Conservation (phyloP, 495 filamentous ascomycete genomes). For the Penicillium maclennaniae region DNA sequence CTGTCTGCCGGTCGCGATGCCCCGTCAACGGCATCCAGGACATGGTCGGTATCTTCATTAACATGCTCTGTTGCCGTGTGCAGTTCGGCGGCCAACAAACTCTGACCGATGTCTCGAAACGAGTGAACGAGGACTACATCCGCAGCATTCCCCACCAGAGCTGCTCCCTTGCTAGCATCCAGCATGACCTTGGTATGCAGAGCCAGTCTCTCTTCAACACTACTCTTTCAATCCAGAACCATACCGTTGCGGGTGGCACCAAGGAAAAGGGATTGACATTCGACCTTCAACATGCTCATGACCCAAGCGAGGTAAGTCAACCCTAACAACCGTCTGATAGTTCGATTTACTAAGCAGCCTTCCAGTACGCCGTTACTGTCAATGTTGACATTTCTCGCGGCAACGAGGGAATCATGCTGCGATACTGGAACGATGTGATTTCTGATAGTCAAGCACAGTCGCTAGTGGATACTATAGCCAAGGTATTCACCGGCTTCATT, state of each 20-base stretch:
- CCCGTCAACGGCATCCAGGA: slow-evolving; percentile 50
- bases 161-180: slow-evolving; percentile 51
- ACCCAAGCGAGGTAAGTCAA: slow-evolving; percentile 44
- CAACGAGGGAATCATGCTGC: slow-evolving; percentile 43
- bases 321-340: too few relatives aligned
- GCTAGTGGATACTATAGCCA: slow-evolving; percentile 31
- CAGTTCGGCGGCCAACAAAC: slow-evolving; percentile 30
- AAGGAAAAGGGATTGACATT: slow-evolving; percentile 39
- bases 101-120: slow-evolving; percentile 39
- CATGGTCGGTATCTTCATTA: slow-evolving; percentile 54
- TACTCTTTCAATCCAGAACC: slow-evolving; percentile 52
- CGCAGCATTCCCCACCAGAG: slow-evolving; percentile 47
- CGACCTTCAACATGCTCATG: slow-evolving; percentile 38
- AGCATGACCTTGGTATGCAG: slow-evolving; percentile 50
- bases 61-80: slow-evolving; percentile 53
- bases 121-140: slow-evolving; percentile 48
- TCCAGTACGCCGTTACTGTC: slow-evolving; percentile 47
- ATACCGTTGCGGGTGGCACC: slow-evolving; percentile 27
- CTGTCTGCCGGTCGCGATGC: slow-evolving; percentile 47
- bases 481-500: slow-evolving; percentile 34
- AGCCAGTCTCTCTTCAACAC: slow-evolving; percentile 55
- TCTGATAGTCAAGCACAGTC: slow-evolving; percentile 36
- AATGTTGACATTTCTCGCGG: slow-evolving; percentile 44
- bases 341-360: not conserved
- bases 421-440: slow-evolving; percentile 47